Evolutionary conservation across 805 yeast genomes (phyloP).

Genomic region (Zygosaccharomyces bisporus): DNA sequence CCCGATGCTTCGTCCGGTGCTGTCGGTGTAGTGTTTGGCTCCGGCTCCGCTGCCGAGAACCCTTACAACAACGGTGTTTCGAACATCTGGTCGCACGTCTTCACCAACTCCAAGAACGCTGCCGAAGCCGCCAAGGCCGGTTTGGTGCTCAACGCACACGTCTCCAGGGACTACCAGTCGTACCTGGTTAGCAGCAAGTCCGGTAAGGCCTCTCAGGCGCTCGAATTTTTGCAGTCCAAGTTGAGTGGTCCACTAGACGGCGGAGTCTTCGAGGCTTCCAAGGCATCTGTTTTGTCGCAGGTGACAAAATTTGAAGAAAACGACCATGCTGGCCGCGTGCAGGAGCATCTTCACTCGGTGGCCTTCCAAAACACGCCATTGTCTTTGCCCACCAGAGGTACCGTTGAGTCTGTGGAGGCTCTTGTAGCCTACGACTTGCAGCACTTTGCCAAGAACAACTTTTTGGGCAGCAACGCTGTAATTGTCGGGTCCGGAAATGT

Average conservation of each 20-base stretch:
- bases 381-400: conserved; percentile 74
- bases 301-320: conserved; percentile 54
- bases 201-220: conserved; percentile 50
- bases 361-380: conserved; percentile 86
- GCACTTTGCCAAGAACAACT: conserved; percentile 53
- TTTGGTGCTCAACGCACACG: conserved; percentile 50
- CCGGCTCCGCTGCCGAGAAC: conserved; percentile 79
- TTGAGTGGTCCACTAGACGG: conserved; percentile 39
- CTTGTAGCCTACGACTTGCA: conserved; percentile 57
- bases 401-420: conserved; percentile 56
- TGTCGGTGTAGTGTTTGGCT: conserved; percentile 66
- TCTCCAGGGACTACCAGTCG: conserved; percentile 62
- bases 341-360: conserved; percentile 74
- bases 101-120: conserved; percentile 38
- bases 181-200: conserved; percentile 53
- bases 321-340: conserved; percentile 51
- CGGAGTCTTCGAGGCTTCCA: conserved; percentile 46
- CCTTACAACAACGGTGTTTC: conserved; percentile 81
- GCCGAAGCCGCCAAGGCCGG: conserved; percentile 46
- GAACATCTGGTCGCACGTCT: conserved; percentile 53
- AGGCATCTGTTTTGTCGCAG: conserved; percentile 43
- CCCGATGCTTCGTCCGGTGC: conserved; percentile 48
- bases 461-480: conserved; percentile 61
- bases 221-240: conserved; percentile 46
- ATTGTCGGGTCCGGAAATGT: conserved; percentile 68